These are phyloP conservation scores for Aspergillus homomorphus DNA, from an alignment of 495 filamentous ascomycete species.

Conservation along the genomic window DNA sequence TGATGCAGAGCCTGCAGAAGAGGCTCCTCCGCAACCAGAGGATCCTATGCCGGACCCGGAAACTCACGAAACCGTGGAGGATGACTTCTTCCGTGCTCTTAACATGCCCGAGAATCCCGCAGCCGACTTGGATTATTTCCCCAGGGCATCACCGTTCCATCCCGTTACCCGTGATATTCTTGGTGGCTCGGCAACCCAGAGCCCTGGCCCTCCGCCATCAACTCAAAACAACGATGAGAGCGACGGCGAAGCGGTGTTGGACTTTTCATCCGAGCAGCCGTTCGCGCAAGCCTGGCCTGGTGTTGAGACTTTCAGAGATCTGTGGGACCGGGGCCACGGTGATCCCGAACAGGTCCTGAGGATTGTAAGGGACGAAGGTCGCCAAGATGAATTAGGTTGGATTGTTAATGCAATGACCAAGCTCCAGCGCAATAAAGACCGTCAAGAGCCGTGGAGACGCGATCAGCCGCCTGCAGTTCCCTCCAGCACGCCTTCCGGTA, in stretches of 20 bases:
- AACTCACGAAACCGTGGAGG: conserved; percentile 1
- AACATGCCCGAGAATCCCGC: not conserved
- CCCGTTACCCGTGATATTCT: conserved; percentile 14
- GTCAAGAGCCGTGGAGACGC: not conserved
- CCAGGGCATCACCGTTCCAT: not conserved
- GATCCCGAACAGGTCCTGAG: conserved; percentile 56
- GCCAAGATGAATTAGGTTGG: conserved; percentile 53
- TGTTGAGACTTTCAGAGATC: conserved; percentile 47
- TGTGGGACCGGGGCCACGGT: conserved; percentile 53
- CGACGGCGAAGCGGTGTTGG: conserved; percentile 34
- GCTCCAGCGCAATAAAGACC: conserved; percentile 15
- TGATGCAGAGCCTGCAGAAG: conserved; percentile 7
- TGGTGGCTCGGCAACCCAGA: conserved; percentile 10
- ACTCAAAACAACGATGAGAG: conserved; percentile 11
- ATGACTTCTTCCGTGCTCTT: not conserved
- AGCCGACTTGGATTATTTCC: not conserved
- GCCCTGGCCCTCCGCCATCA: not conserved
- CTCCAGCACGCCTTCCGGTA: conserved; percentile 1
- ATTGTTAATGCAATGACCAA: conserved; percentile 39
- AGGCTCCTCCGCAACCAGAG: conserved; percentile 2
- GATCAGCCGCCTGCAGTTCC: not conserved
- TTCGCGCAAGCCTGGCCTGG: conserved; percentile 26
- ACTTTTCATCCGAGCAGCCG: conserved; percentile 37
- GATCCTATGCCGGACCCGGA: conserved; percentile 14
- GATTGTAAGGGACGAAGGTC: conserved; percentile 60